A percentile compares a stretch with the other conserved stretches of the same genome.
Conservation (phyloP, 371 early-diverging fungal genomes). For the Saksenaea vasiformis region DNA sequence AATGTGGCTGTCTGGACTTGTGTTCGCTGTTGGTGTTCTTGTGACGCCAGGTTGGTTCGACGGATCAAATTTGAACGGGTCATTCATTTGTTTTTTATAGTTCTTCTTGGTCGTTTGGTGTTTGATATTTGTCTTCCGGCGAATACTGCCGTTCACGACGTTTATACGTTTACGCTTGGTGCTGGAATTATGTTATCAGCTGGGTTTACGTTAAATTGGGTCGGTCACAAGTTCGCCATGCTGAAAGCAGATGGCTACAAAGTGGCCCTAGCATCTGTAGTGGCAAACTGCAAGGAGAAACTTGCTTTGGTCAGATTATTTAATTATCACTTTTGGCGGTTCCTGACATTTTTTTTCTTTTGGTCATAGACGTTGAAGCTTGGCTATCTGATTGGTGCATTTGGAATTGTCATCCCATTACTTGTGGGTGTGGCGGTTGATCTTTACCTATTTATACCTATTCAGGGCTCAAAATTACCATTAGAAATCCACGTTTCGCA, state of each 20-base stretch:
- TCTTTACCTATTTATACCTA: conserved; percentile 47
- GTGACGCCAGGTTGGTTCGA: conserved; percentile 49
- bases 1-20: conserved; percentile 53
- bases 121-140: conserved; percentile 25
- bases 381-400: conserved; percentile 25
- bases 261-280: neutral
- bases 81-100: conserved; percentile 18
- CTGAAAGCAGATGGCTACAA: conserved; percentile 5
- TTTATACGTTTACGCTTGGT: conserved; percentile 43
- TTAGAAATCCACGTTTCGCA: conserved; percentile 18
- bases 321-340: neutral
- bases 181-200: neutral
- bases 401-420: conserved; percentile 49
- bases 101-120: conserved; percentile 49
- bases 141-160: conserved; percentile 45
- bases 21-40: conserved; percentile 42
- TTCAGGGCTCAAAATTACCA: conserved; percentile 19
- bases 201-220: conserved; percentile 1
- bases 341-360: neutral
- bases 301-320: neutral
- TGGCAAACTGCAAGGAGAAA: conserved; percentile 7
- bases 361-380: conserved; percentile 20
- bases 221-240: conserved; percentile 9
- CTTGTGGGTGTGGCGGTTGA: conserved; percentile 47
- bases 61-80: conserved; percentile 1